Base-by-base conservation (phyloP, 768 basidiomycete species). In the Tulasnella sp. region DNA sequence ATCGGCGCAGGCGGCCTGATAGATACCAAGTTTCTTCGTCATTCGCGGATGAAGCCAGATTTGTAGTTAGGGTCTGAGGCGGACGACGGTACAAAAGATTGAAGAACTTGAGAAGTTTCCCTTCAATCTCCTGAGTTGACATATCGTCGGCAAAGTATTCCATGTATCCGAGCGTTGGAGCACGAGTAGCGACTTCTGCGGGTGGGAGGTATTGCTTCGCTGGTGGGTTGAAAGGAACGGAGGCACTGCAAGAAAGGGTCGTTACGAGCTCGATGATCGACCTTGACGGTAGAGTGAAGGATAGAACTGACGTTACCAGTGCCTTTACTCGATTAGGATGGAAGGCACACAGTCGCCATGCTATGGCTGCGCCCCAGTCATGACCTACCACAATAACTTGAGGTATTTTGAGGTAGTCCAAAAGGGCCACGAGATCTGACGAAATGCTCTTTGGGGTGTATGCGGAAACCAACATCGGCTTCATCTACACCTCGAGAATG, bases 281-380 rank as follows among this genome's bases (percentile, higher is more conserved):
- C 9, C 35, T 36, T n/a, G 44, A 69, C 34, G n/a, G 42, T 1
- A 4, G n/a, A 63, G 5, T 22, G 26, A 5, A 3, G 32, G n/a
- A 34, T n/a, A 44, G 42, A n/a, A 79, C 86, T 74, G 79, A 90
- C 91, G 88, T 80, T 0, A 84, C 82, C 22, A 92, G 80, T 0
- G 87, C 88, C 5, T 83, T 75, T 40, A 90, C 75, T 39, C 90
- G 83, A 16, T 86, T 80, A 0, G 92, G 90, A 77, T 90, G 80
- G 88, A 89, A 92, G 29, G 91, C 81, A 12, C 89, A 87, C 76
- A 94, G 88, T 26, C 91, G 83, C 52, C 83, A 84, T 1, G 84
- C 89, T 14, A 82, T 85, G 73, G 81, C 85, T 2, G 89, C 81
- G 5, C 92, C 92, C 91, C 91, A 93, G 76, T 94, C 92, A 76